Percentiles rank a stretch among this genome's conserved stretches.
phyloP scores from a whole-genome alignment of 2,329 filamentous ascomycete species.

The Paraphaeosphaeria minitans region DNA sequence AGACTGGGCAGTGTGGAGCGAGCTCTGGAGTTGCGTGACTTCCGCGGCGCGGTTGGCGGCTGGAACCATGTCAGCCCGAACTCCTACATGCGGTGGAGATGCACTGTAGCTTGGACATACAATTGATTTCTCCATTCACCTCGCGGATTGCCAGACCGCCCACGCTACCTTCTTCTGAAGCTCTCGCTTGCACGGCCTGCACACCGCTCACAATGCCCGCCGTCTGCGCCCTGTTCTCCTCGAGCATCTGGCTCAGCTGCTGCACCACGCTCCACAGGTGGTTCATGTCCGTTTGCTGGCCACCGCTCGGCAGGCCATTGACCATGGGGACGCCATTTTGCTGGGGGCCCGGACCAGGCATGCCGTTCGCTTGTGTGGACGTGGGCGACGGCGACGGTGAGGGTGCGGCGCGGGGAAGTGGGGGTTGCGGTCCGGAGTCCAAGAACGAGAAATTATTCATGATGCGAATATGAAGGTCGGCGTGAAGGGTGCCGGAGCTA shows the following conservation, averaged over 20 bases:
- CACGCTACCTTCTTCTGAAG: conserved; percentile 41
- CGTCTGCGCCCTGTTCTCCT: conserved; percentile 48
- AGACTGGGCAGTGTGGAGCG: conserved; percentile 37
- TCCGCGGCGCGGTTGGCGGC: conserved; percentile 40
- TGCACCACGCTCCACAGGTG: conserved; percentile 49
- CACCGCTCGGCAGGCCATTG: conserved; percentile 46
- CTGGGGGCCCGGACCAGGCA: conserved; percentile 25
- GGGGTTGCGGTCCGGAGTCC: conserved; percentile 29
- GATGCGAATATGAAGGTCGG: conserved; percentile 6
- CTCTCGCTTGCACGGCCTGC: conserved; percentile 44
- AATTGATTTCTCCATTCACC: conserved; percentile 44
- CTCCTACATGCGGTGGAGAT: not conserved
- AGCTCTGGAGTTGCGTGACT: conserved; percentile 36
- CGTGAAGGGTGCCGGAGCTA: not conserved
- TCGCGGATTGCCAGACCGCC: conserved; percentile 28
- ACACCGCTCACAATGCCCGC: conserved; percentile 46
- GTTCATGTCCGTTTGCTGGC: conserved; percentile 52
- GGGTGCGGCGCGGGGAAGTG: conserved; percentile 40
- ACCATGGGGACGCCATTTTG: conserved; percentile 46
- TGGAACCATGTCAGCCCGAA: conserved; percentile 20
- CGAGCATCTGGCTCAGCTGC: conserved; percentile 46
- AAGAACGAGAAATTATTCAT: conserved; percentile 49
- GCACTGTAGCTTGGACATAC: conserved; percentile 22
- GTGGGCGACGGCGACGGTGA: conserved; percentile 35
- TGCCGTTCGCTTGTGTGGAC: conserved; percentile 34